A percentile compares a stretch with the other conserved stretches of the same genome.
phyloP scores from a whole-genome alignment of 2,329 filamentous ascomycete genomes.

The Conoideocrella luteorostrata region DNA sequence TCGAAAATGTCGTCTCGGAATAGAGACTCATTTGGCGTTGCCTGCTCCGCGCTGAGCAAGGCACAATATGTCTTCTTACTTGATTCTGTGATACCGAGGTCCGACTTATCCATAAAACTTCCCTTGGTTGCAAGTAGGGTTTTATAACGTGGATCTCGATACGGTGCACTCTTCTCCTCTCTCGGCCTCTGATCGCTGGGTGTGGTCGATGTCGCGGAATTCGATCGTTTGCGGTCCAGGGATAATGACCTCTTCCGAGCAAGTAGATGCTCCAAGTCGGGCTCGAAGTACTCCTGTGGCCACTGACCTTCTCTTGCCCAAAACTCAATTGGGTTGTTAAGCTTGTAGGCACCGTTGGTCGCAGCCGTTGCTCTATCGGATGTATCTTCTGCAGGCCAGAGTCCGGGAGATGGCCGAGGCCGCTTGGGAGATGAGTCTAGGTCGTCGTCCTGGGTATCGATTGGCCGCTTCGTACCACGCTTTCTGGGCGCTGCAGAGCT shows the following conservation, averaged over 20 bases:
- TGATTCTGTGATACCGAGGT: slow-evolving; percentile 21
- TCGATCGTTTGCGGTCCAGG: slow-evolving; percentile 6
- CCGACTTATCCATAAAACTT: slow-evolving; percentile 31
- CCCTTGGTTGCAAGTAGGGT: slow-evolving; percentile 31
- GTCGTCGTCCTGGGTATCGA: not conserved
- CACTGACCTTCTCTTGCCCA: slow-evolving; percentile 11
- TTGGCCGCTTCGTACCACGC: slow-evolving; percentile 1
- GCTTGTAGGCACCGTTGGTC: not conserved
- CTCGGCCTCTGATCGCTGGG: slow-evolving; percentile 32
- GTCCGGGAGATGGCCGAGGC: slow-evolving; percentile 3
- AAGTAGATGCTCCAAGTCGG: slow-evolving; percentile 1
- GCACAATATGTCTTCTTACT: slow-evolving; percentile 24
- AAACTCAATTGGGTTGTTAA: slow-evolving; percentile 3
- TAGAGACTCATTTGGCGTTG: slow-evolving; percentile 24
- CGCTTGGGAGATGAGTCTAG: slow-evolving; percentile 2
- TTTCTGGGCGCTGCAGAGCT: not conserved
- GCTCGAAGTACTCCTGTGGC: slow-evolving; percentile 7
- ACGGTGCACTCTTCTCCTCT: slow-evolving; percentile 32
- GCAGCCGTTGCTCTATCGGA: not conserved
- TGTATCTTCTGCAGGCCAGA: not conserved
- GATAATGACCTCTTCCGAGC: slow-evolving; percentile 3
- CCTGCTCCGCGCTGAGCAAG: slow-evolving; percentile 25
- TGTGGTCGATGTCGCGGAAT: slow-evolving; percentile 15
- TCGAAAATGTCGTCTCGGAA: slow-evolving; percentile 33
- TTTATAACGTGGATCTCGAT: slow-evolving; percentile 28